Evolutionary conservation across 2,329 filamentous ascomycete genomes (phyloP).

Genomic region (Elsinoe australis): DNA sequence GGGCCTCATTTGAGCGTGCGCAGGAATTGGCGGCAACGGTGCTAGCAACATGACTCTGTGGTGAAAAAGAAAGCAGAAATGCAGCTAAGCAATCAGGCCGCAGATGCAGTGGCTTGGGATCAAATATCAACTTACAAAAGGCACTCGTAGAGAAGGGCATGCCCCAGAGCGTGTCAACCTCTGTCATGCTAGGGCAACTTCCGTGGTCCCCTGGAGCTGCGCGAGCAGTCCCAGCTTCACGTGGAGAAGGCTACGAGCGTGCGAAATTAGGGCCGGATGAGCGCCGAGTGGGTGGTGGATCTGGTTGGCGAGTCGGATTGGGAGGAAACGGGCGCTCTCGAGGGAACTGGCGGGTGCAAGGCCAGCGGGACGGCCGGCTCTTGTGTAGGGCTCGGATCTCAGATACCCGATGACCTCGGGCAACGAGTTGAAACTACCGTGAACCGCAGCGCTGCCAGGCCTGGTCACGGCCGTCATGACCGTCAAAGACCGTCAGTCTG

Average conservation of each 20-base stretch:
- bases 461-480: no score
- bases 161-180: slow-evolving; percentile 15
- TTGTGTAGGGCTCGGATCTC: slow-evolving; percentile 6
- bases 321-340: background rate
- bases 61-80: background rate
- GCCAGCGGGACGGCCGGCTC: slow-evolving; percentile 7
- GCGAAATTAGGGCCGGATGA: slow-evolving; percentile 4
- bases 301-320: slow-evolving; percentile 11
- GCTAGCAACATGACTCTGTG: slow-evolving; percentile 8
- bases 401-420: slow-evolving; percentile 7
- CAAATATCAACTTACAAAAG: slow-evolving; percentile 8
- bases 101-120: background rate
- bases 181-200: slow-evolving; percentile 10
- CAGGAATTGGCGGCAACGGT: slow-evolving; percentile 9
- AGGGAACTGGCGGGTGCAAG: background rate
- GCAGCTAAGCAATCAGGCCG: background rate
- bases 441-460: no score
- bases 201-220: no score
- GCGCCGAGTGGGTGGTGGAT: slow-evolving; percentile 10
- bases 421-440: slow-evolving; percentile 10
- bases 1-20: slow-evolving; percentile 13
- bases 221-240: slow-evolving; percentile 1
- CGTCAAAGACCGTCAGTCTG: no score
- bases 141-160: slow-evolving; percentile 12
- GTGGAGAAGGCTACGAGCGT: slow-evolving; percentile 1